phyloP scores from a whole-genome alignment of 495 filamentous ascomycete species.

The Wilcoxina mikolae region DNA sequence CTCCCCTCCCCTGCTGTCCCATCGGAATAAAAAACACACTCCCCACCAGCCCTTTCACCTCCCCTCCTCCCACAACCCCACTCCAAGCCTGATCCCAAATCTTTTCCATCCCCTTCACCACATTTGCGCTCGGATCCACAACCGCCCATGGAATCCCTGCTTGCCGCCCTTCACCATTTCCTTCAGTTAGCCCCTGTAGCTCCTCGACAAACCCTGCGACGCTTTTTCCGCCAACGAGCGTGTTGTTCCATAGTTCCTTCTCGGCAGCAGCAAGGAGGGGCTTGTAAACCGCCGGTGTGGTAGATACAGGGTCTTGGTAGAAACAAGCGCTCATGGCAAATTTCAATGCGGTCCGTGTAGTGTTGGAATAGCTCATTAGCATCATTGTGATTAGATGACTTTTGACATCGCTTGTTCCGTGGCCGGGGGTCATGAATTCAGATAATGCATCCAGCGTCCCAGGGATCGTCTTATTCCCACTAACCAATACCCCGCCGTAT shows the following conservation, averaged over 20 bases:
- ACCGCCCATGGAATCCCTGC: neutral
- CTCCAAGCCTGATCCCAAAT: neutral
- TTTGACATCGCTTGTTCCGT: neutral
- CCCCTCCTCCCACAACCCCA: neutral
- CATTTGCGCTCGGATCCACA: neutral
- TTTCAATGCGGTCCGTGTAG: too few relatives aligned
- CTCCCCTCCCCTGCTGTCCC: neutral
- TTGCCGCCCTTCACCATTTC: too few relatives aligned
- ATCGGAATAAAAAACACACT: neutral
- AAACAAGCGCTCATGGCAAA: neutral
- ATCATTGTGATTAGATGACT: constrained; percentile 2
- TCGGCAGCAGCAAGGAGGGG: neutral
- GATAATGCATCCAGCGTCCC: neutral
- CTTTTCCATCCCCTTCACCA: neutral
- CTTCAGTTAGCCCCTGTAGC: too few relatives aligned
- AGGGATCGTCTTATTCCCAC: neutral
- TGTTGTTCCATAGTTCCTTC: neutral
- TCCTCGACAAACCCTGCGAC: neutral
- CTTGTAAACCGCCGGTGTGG: neutral
- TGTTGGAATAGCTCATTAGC: too few relatives aligned
- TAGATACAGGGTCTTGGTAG: neutral
- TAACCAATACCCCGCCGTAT: neutral
- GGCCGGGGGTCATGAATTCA: neutral
- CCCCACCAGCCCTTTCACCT: neutral
- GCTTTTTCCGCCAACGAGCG: neutral